Evolutionary conservation across 768 basidiomycete species (phyloP).

Genomic region (Leccinum boreale): DNA sequence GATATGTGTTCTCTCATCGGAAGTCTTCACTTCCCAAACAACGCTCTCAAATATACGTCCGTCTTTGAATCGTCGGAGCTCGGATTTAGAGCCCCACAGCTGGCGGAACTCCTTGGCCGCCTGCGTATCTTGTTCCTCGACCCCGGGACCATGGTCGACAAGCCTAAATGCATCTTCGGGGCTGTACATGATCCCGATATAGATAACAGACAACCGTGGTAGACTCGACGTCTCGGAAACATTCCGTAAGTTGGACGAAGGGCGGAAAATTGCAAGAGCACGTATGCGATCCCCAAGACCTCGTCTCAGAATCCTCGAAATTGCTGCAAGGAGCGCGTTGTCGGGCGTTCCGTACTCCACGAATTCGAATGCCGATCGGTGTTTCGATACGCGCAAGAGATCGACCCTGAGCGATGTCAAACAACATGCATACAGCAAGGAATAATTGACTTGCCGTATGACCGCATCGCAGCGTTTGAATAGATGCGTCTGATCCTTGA

Average conservation of each 20-base stretch:
- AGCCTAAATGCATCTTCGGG: constrained; percentile 73
- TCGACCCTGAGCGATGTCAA: constrained; percentile 43
- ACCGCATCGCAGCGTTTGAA: constrained; percentile 71
- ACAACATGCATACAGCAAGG: not conserved
- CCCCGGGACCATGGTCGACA: constrained; percentile 89
- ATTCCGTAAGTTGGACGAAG: constrained; percentile 42
- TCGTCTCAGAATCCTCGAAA: constrained; percentile 49
- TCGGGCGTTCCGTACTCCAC: constrained; percentile 58
- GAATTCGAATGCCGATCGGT: constrained; percentile 39
- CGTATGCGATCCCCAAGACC: constrained; percentile 75
- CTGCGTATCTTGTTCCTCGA: constrained; percentile 53
- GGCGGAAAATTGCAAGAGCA: constrained; percentile 59
- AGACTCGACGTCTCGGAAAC: constrained; percentile 55
- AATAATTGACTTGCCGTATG: constrained; percentile 45
- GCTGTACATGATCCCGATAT: constrained; percentile 76
- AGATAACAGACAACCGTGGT: constrained; percentile 45
- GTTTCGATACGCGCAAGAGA: constrained; percentile 37
- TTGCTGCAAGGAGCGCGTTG: constrained; percentile 50
- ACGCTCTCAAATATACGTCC: constrained; percentile 90
- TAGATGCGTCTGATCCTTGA: constrained; percentile 65
- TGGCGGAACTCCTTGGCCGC: constrained; percentile 63
- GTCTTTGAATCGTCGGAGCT: constrained; percentile 93
- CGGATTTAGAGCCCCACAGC: constrained; percentile 91
- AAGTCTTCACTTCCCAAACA: constrained; percentile 88
- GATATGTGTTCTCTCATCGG: constrained; percentile 77